Base-by-base conservation (phyloP, 371 early-diverging fungal species). In the Encephalitozoon hellem region DNA sequence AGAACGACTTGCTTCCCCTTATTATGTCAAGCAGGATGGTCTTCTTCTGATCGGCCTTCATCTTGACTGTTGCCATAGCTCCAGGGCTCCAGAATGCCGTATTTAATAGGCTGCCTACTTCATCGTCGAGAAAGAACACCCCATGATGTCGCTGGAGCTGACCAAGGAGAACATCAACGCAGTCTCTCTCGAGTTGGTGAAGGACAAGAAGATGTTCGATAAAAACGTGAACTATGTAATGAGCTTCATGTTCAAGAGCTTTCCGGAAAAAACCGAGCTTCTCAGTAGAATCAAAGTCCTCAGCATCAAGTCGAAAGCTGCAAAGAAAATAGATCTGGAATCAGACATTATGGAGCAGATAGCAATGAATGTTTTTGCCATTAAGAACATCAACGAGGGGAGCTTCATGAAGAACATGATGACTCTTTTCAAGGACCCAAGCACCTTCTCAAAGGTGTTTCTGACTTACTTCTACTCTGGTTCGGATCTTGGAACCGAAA, bases 1-100 rank as follows among this genome's bases (percentile, higher is more conserved):
- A 91, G 53, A 91, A 89, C 34, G 84, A 80, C 12, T 69, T 76
- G 42, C 47, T 32, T 55, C 54, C 51, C n/a, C 55, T 18, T 32
- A 76, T 69, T n/a, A 76, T 55, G 49, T 76, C 76, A 0, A 76
- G 32, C 21, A 76, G 54, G 21, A 41, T 63, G 15, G 12, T 59
- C 11, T 69, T 54, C 54, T 76, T 76, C 30, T 69, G 69, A 25
- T 76, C 76, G 1, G 41, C 25, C 28, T 21, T 64, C 73, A 72
- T 72, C 9, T 47, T 64, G 28, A 59, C 59, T 30, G 59, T 59
- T 59, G 34, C 59, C 59, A 59, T 59, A 11, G 5, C 59, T 34
- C 26, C 18, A 59, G 59, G 59, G 59, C 54, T 59, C 49, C 18
- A n/a, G n/a, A n/a, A n/a, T n/a, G n/a, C n/a, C n/a, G n/a, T n/a